These are phyloP conservation scores for Sequoia sempervirens DNA, from an alignment of 75 land plant species.

Conservation along the genomic window DNA sequence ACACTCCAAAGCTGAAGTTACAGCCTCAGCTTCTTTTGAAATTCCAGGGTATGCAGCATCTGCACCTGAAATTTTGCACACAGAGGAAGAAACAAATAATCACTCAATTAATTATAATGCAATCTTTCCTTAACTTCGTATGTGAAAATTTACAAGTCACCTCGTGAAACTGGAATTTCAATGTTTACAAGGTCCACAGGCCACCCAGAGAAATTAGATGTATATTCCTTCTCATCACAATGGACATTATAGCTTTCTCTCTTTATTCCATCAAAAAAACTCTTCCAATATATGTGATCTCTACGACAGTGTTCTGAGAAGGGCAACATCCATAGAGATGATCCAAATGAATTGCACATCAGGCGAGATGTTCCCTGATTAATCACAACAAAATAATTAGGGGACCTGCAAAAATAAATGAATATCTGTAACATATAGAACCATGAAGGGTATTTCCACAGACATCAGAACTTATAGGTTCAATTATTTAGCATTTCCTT, in stretches of 20 bases:
- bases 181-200: constrained; percentile 78
- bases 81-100: background rate
- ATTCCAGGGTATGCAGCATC: constrained; percentile 56
- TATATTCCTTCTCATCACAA: constrained; percentile 58
- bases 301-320: constrained; percentile 75
- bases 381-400: constrained; percentile 5
- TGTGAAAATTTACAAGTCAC: constrained; percentile 13
- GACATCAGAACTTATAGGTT: background rate
- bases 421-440: background rate
- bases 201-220: constrained; percentile 77
- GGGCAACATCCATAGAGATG: constrained; percentile 92
- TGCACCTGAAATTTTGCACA: constrained; percentile 18
- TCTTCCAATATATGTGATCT: constrained; percentile 48
- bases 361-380: constrained; percentile 89
- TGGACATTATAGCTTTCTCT: constrained; percentile 21
- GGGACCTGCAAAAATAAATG: background rate
- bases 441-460: background rate
- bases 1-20: constrained; percentile 50
- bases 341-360: constrained; percentile 91
- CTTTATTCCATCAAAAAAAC: constrained; percentile 33
- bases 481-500: background rate
- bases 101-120: background rate
- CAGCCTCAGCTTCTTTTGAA: constrained; percentile 28
- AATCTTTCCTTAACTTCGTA: background rate
- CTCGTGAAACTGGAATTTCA: constrained; percentile 68